Base-by-base conservation (phyloP, 2,329 filamentous ascomycete species). In the Hymenotorrendiella dingleyae region DNA sequence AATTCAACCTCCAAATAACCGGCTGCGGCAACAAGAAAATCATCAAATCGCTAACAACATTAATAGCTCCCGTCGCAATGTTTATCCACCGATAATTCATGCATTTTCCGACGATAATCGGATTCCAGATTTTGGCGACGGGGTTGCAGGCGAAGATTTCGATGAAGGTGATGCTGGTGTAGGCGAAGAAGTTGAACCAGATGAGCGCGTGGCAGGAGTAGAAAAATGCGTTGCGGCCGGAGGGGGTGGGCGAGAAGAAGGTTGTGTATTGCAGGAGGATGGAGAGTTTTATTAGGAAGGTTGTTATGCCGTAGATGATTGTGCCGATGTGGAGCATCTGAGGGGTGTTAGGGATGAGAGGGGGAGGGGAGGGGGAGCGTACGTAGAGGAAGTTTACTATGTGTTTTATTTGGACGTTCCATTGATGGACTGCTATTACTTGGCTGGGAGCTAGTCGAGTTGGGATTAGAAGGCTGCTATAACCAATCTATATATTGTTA, bases 71-170 rank as follows among this genome's bases (percentile, higher is more conserved):
- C 14, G 36, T 10, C 3, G 17, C 26, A 3, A 29, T 26, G 17
- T 29, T 29, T 4, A 39, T n/a, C 12, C 7, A 19, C 11, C 10
- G 16, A 12, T 19, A 10, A 29, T 39, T 26, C 7, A 39, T 12
- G 14, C 26, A 39, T n/a, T 8, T 39, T 6, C 36, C 36, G 17
- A n/a, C 21, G 5, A 39, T 19, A 10, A 39, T 4, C 3, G 36
- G 36, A 29, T 39, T 20, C 36, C 36, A 39, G 19, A 26, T 26
- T 28, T 39, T 39, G 8, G 24, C 24, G 3, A 27, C 29, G 11
- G 36, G 36, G 10, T 29, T 17, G 14, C 36, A 39, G n/a, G 36
- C 7, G 26, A 39, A 39, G 5, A 28, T 39, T 29, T 39, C 36
- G 4, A 39, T 8, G 17, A 39, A 39, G 36, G 29, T 20, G 17